Base-by-base conservation (phyloP, 2,329 filamentous ascomycete genomes). In the Teratosphaeria viscida region DNA sequence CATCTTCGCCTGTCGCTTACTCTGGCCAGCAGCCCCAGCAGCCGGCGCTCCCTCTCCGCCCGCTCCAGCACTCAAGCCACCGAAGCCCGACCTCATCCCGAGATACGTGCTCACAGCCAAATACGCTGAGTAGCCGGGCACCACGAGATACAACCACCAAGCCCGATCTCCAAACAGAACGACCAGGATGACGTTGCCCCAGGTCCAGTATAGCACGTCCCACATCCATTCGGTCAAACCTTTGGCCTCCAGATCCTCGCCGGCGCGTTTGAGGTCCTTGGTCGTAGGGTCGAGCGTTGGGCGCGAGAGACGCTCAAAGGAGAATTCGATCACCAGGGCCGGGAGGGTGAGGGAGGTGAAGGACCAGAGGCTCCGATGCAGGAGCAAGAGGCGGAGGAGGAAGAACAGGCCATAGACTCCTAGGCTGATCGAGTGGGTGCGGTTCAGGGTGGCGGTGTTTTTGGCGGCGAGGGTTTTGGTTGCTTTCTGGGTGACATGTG, bases 191-290 rank as follows among this genome's bases (percentile, higher is more conserved):
- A 90, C 78, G 58, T 86, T 88, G 11, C 84, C 85, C 86, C 92
- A 96, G 0, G 91, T 96, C 77, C 95, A 90, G 83, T 96, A 97
- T 57, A 96, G 79, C 56, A 96, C 84, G 76, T 99, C 94, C 82
- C 95, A 99, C 88, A 97, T 90, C 79, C 95, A 97, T 76, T 96
- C 94, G 11, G 92, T 97, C 78, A 99, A 77, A 4, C 94, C 94
- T 37, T 87, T 82, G 10, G 90, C 89, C 57, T 88, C 85, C 57
- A 99, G 83, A 73, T 99, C 94, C 72, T 97, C 92, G 52, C 94
- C 92, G 0, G 89, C 79, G 35, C 82, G 84, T 72, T 84, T 85
- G 62, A 97, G 79, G n/a, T 86, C 80, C 14, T 80, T 81, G 34
- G 53, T 54, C 29, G 77, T 76, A 60, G 74, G 74, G 57, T 60